A percentile compares a stretch with the other conserved stretches of the same genome.
Evolutionary conservation across 2,329 filamentous ascomycete genomes (phyloP).

Genomic region (Lasiodiplodia hormozganensis): DNA sequence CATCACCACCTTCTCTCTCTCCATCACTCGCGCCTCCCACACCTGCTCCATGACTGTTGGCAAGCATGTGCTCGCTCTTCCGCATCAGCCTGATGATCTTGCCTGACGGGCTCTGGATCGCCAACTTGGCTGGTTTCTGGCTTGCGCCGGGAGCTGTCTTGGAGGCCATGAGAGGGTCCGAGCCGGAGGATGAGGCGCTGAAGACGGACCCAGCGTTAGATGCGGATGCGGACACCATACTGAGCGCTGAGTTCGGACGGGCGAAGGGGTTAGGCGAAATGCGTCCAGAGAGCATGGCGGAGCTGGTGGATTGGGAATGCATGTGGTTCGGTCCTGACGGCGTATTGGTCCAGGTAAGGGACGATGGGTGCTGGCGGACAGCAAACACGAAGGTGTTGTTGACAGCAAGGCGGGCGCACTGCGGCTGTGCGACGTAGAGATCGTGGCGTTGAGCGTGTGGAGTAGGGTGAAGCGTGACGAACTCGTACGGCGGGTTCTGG

Average conservation of each 20-base stretch:
- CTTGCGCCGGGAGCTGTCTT: slow-evolving; percentile 58
- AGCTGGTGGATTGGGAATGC: slow-evolving; percentile 39
- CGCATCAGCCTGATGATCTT: slow-evolving; percentile 90
- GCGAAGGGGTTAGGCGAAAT: slow-evolving; percentile 59
- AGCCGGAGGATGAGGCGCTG: slow-evolving; percentile 49
- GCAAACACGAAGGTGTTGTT: slow-evolving; percentile 99
- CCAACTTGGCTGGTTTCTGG: slow-evolving; percentile 87
- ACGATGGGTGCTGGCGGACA: slow-evolving; percentile 88
- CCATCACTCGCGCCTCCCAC: slow-evolving; percentile 32
- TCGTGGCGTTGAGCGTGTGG: slow-evolving; percentile 98
- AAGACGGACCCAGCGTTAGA: slow-evolving; percentile 56
- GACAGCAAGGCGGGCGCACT: slow-evolving; percentile 83
- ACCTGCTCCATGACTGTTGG: slow-evolving; percentile 33
- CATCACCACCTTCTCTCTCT: slow-evolving; percentile 68
- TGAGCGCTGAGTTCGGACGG: slow-evolving; percentile 65
- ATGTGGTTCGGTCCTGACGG: slow-evolving; percentile 35
- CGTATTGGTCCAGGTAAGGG: slow-evolving; percentile 50
- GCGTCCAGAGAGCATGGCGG: slow-evolving; percentile 49
- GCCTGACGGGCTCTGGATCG: slow-evolving; percentile 90
- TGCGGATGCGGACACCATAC: slow-evolving; percentile 64
- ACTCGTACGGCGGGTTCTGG: slow-evolving; percentile 93
- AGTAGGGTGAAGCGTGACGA: slow-evolving; percentile 90
- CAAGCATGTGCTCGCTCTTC: slow-evolving; percentile 72
- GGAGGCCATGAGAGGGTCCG: slow-evolving; percentile 1
- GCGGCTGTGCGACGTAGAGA: slow-evolving; percentile 94